These are phyloP conservation scores for Furculomyces boomerangus DNA, from an alignment of 371 early-diverging fungal genomes.

Conservation along the genomic window DNA sequence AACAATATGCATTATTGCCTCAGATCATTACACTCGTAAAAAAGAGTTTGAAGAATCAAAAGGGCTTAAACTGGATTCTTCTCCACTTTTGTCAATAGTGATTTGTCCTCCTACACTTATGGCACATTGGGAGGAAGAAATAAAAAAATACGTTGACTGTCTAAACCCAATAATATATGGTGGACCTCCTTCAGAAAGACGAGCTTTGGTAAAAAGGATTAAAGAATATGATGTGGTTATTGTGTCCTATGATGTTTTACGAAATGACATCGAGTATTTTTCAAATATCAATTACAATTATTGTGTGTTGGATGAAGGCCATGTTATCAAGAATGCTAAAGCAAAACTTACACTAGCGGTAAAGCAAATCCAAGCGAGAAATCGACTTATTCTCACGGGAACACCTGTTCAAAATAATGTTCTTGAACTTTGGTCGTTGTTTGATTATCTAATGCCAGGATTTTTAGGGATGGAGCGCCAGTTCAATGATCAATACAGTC, in stretches of 20 bases:
- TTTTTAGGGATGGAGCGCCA: constrained; percentile 80
- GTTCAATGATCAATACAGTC: constrained; percentile 78
- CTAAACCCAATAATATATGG: constrained; percentile 68
- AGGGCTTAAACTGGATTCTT: constrained; percentile 19
- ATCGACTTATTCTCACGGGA: constrained; percentile 91
- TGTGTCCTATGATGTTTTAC: constrained; percentile 91
- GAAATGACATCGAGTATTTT: constrained; percentile 85
- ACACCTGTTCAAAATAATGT: constrained; percentile 99
- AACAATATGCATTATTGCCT: constrained; percentile 85
- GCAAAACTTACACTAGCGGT: constrained; percentile 87
- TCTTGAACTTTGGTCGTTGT: constrained; percentile 92
- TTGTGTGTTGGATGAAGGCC: constrained; percentile 98
- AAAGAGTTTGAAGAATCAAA: constrained; percentile 38
- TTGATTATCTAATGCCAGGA: constrained; percentile 97
- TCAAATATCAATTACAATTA: constrained; percentile 71
- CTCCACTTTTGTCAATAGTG: constrained; percentile 64
- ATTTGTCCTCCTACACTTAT: constrained; percentile 95
- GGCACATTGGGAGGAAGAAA: constrained; percentile 97
- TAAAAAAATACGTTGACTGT: constrained; percentile 56
- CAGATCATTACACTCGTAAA: constrained; percentile 60
- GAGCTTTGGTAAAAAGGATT: constrained; percentile 16
- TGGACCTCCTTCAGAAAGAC: constrained; percentile 64
- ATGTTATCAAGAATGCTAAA: constrained; percentile 92
- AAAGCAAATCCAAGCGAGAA: constrained; percentile 62
- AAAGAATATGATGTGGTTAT: constrained; percentile 61